Conservation (phyloP, 257 asterid genomes). For the Solanum verrucosum region DNA sequence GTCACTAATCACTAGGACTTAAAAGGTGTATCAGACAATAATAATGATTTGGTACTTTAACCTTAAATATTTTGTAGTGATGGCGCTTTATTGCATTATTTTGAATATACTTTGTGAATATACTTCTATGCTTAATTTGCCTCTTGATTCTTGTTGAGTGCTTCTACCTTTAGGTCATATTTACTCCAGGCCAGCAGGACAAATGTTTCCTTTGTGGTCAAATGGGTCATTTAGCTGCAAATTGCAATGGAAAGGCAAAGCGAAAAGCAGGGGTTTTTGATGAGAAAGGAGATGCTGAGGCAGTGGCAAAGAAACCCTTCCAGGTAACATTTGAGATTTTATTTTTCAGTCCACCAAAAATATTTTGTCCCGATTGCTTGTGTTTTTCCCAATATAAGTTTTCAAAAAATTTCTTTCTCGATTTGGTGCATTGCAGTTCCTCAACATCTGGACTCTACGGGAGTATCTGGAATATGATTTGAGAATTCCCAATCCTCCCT, state of each 20-base stretch:
- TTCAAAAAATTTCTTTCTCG: background rate
- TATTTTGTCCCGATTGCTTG: background rate
- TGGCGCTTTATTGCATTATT: background rate
- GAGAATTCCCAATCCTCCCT: constrained; percentile 19
- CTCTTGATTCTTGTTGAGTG: background rate
- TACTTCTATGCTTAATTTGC: background rate
- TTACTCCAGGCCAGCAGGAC: constrained; percentile 90
- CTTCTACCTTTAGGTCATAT: constrained; percentile 52
- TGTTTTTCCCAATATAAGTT: background rate
- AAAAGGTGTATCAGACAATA: background rate
- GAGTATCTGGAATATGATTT: constrained; percentile 49
- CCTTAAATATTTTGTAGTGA: background rate
- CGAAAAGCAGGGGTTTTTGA: constrained; percentile 94
- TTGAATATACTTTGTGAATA: background rate
- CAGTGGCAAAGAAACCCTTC: constrained; percentile 77
- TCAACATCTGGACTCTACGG: constrained; percentile 40
- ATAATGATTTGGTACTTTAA: background rate
- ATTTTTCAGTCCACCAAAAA: background rate
- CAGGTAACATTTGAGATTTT: constrained; percentile 43
- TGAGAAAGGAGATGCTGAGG: constrained; percentile 75
- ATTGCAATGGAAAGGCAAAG: constrained; percentile 87
- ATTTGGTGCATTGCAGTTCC: constrained; percentile 22
- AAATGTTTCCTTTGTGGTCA: constrained; percentile 97
- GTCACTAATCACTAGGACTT: background rate
- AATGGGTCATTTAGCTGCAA: constrained; percentile 92